Conservation (phyloP, 2,329 filamentous ascomycete species). For the Trichophyton benhamiae region DNA sequence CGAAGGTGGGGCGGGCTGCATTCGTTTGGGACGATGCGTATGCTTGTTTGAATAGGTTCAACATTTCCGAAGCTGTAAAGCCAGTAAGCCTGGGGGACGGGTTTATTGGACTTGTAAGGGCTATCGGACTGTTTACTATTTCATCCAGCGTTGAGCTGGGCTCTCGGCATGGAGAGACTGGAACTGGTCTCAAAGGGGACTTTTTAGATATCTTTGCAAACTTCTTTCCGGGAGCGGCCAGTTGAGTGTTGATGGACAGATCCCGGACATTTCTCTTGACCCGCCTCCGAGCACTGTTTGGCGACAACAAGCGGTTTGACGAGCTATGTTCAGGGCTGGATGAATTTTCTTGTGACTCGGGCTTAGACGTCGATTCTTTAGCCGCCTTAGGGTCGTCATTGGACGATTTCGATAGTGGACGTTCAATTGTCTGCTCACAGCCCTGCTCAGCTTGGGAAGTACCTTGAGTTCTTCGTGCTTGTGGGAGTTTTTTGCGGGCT, state of each 20-base stretch:
- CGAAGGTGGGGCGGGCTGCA: constrained; percentile 26
- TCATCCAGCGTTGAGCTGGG: constrained; percentile 28
- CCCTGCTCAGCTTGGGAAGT: neutral
- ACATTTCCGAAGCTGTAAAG: constrained; percentile 29
- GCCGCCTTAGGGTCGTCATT: neutral
- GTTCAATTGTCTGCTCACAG: neutral
- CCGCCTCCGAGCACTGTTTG: constrained; percentile 4
- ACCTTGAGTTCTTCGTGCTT: neutral
- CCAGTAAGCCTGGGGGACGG: constrained; percentile 17
- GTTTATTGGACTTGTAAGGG: constrained; percentile 18
- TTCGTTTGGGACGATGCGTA: constrained; percentile 21
- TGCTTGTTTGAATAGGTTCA: constrained; percentile 31
- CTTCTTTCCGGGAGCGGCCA: constrained; percentile 23
- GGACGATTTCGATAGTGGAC: neutral
- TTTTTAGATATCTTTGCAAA: constrained; percentile 27
- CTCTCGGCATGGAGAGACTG: constrained; percentile 13
- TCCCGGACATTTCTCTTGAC: constrained; percentile 29
- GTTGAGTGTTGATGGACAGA: constrained; percentile 30
- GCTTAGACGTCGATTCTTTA: neutral
- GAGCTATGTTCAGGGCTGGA: neutral
- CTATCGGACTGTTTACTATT: constrained; percentile 31
- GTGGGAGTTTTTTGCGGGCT: neutral
- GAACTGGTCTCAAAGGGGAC: constrained; percentile 8
- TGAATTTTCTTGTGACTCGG: neutral
- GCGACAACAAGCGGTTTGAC: constrained; percentile 4